A percentile compares a stretch with the other conserved stretches of the same genome.
phyloP scores from a whole-genome alignment of 2,329 filamentous ascomycete species.

The Zalaria obscura region DNA sequence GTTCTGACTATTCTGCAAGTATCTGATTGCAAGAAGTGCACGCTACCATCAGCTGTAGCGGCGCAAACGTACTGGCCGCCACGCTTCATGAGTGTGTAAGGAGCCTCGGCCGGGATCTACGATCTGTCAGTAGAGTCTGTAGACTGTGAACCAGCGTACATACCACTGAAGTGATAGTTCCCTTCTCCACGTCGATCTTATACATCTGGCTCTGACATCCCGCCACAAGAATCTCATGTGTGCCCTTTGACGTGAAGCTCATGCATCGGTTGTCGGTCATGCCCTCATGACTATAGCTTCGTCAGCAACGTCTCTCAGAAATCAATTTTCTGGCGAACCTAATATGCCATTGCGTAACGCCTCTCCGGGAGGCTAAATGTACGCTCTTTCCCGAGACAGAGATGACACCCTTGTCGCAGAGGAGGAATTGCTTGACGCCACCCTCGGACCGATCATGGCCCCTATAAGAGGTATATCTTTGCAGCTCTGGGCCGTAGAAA shows the following conservation, averaged over 20 bases:
- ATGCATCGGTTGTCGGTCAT: slow-evolving; percentile 88
- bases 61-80: slow-evolving; percentile 79
- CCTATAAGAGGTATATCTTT: slow-evolving; percentile 81
- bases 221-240: slow-evolving; percentile 71
- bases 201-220: slow-evolving; percentile 82
- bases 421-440: slow-evolving; percentile 71
- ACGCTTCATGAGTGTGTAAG: slow-evolving; percentile 87
- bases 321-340: slow-evolving; percentile 28
- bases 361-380: slow-evolving; percentile 76
- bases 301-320: not conserved
- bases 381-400: slow-evolving; percentile 71
- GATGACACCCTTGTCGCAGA: slow-evolving; percentile 82
- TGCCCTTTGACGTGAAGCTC: slow-evolving; percentile 82
- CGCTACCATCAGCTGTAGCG: slow-evolving; percentile 65
- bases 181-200: slow-evolving; percentile 49
- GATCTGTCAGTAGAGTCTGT: not conserved
- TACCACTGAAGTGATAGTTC: slow-evolving; percentile 27
- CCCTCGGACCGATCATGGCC: slow-evolving; percentile 57
- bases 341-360: slow-evolving; percentile 79
- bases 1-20: slow-evolving; percentile 67
- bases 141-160: slow-evolving; percentile 11
- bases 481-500: slow-evolving; percentile 73
- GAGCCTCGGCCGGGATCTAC: slow-evolving; percentile 54
- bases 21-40: slow-evolving; percentile 73
- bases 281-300: slow-evolving; percentile 43